Percentiles rank a stretch among this genome's conserved stretches.
These are phyloP conservation scores for Linanthus parryae DNA, from an alignment of 148 eudicot species.

Conservation along the genomic window DNA sequence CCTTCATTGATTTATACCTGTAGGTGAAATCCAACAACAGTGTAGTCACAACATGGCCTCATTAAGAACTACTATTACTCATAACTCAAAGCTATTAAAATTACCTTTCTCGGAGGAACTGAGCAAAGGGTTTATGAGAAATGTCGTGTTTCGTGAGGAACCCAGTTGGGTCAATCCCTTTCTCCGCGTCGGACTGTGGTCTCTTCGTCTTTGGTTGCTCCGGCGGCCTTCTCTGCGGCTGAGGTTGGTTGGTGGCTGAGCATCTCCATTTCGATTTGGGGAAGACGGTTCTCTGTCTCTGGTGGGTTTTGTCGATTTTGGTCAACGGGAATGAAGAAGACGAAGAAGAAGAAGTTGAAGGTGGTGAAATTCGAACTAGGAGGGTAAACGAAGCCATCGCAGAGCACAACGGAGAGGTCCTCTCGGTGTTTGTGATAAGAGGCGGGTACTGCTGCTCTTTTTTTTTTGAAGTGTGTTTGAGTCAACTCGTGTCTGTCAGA, in stretches of 20 bases:
- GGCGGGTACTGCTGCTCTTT: too few relatives aligned
- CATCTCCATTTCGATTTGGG: conserved; percentile 31
- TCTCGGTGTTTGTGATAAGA: too few relatives aligned
- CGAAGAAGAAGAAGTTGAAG: conserved; percentile 9
- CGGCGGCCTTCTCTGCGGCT: conserved; percentile 12
- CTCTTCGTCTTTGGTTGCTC: conserved; percentile 20
- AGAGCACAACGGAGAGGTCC: too few relatives aligned
- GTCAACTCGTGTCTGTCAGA: too few relatives aligned
- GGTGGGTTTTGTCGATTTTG: conserved; percentile 7
- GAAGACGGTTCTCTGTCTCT: conserved; percentile 4
- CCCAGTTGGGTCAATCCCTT: conserved; percentile 86
- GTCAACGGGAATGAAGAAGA: conserved; percentile 3
- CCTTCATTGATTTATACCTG: conserved; percentile 86
- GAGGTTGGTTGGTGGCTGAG: conserved; percentile 32
- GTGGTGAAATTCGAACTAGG: conserved; percentile 10
- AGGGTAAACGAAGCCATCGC: conserved; percentile 25
- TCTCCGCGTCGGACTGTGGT: conserved; percentile 11
- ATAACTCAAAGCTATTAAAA: neutral
- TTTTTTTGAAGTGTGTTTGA: too few relatives aligned
- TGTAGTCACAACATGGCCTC: neutral
- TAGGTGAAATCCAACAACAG: neutral
- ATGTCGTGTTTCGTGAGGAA: conserved; percentile 57
- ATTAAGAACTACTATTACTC: neutral
- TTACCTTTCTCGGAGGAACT: conserved; percentile 92
- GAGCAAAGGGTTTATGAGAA: conserved; percentile 63